Conservation (phyloP, 2,329 filamentous ascomycete genomes). For the Ophiostoma himal-ulmi region DNA sequence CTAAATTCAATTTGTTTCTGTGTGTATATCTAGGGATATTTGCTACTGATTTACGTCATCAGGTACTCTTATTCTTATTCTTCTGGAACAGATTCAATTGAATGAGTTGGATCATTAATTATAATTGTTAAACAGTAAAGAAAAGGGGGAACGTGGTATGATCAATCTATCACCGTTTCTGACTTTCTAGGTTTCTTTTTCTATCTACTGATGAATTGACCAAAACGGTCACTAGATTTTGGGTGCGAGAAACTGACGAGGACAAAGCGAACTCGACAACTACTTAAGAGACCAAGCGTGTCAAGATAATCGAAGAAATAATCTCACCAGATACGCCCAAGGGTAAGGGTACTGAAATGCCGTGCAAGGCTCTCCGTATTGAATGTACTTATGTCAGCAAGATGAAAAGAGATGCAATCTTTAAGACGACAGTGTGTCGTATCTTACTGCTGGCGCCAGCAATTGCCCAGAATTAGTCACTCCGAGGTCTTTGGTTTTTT, state of each 20-base stretch:
- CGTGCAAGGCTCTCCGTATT: background rate
- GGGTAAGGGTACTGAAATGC: background rate
- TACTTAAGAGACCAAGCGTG: background rate
- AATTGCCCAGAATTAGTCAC: no score
- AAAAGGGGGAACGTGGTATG: background rate
- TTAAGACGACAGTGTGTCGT: no score
- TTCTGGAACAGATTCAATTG: conserved; percentile 1
- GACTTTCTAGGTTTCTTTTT: no score
- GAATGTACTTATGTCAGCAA: background rate
- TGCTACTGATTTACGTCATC: background rate
- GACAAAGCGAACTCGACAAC: background rate
- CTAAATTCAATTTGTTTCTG: background rate
- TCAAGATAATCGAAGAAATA: background rate
- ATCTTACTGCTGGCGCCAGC: no score
- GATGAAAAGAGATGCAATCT: no score
- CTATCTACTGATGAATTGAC: background rate
- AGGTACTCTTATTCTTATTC: background rate
- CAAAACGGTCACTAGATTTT: background rate
- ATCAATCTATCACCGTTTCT: background rate
- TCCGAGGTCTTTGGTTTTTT: no score
- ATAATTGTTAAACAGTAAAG: background rate
- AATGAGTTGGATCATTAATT: background rate
- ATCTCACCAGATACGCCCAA: background rate
- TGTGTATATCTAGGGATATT: background rate
- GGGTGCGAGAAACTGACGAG: background rate